Percentiles rank a stretch among this genome's conserved stretches.
Evolutionary conservation across 495 filamentous ascomycete genomes (phyloP).

Genomic region (Penicillium herquei): DNA sequence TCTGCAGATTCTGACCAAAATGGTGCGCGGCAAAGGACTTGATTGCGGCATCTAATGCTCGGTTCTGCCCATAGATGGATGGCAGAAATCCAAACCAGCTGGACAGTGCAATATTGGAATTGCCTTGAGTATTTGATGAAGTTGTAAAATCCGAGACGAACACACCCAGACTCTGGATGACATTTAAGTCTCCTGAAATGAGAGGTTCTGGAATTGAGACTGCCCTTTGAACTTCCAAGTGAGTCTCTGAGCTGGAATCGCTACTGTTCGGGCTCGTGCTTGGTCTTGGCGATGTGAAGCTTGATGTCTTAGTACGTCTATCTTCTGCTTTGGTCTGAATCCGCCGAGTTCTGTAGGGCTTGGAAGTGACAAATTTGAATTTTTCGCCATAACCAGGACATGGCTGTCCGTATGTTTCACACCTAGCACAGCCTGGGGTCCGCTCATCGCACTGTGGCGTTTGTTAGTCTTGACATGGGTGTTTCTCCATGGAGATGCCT

Average conservation of each 20-base stretch:
- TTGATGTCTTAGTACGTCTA: neutral
- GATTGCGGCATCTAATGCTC: slow-evolving; percentile 29
- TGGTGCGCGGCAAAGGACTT: slow-evolving; percentile 33
- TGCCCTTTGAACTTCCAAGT: slow-evolving; percentile 4
- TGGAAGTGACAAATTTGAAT: slow-evolving; percentile 35
- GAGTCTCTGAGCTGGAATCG: neutral
- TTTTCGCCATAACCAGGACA: slow-evolving; percentile 37
- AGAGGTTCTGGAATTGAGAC: slow-evolving; percentile 6
- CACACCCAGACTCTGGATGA: slow-evolving; percentile 24
- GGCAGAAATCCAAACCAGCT: slow-evolving; percentile 34
- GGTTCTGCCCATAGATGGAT: slow-evolving; percentile 29
- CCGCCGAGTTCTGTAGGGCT: slow-evolving; percentile 28
- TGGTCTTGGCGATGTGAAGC: neutral
- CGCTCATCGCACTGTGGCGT: slow-evolving; percentile 33
- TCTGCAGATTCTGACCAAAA: slow-evolving; percentile 22
- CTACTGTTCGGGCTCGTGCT: neutral
- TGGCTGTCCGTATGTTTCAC: slow-evolving; percentile 32
- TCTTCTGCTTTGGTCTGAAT: neutral
- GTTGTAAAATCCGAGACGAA: slow-evolving; percentile 26
- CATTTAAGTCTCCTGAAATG: slow-evolving; percentile 16
- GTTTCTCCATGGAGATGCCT: neutral
- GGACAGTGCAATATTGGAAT: slow-evolving; percentile 16
- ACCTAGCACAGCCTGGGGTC: slow-evolving; percentile 30
- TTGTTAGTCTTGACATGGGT: neutral
- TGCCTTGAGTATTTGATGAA: slow-evolving; percentile 11